phyloP scores from a whole-genome alignment of 495 filamentous ascomycete genomes.

The Annulohypoxylon bovei region DNA sequence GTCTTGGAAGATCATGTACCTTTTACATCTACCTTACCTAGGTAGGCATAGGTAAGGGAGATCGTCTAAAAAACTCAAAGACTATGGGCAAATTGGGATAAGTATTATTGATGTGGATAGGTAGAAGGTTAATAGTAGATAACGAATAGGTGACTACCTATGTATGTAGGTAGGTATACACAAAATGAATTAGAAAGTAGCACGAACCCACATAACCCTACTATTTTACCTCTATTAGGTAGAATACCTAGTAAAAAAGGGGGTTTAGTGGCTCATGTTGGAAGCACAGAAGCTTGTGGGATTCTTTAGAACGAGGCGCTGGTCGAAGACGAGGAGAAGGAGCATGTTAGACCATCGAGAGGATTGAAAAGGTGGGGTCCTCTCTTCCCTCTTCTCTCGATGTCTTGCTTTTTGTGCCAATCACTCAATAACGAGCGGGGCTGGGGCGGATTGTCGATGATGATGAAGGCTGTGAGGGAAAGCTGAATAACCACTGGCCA shows the following conservation, averaged over 20 bases:
- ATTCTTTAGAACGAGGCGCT: conserved; percentile 23
- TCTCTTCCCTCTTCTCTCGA: conserved; percentile 25
- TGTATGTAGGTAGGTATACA: not conserved
- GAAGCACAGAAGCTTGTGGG: conserved; percentile 20
- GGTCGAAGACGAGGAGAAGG: conserved; percentile 21
- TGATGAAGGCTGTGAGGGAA: conserved; percentile 25
- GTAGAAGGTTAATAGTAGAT: not conserved
- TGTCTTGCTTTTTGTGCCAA: conserved; percentile 35
- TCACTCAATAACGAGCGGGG: conserved; percentile 31
- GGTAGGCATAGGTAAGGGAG: conserved; percentile 3
- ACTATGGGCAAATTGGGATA: not conserved
- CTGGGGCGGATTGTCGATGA: conserved; percentile 8
- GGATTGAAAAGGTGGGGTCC: conserved; percentile 38
- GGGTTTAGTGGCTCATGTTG: conserved; percentile 24
- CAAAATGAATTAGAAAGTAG: not conserved
- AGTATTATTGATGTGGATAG: not conserved
- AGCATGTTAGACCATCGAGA: conserved; percentile 35
- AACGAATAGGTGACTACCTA: conserved; percentile 6
- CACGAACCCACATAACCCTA: conserved; percentile 20
- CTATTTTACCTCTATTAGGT: not conserved
- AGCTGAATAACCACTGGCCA: conserved; percentile 26
- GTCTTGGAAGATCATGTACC: conserved; percentile 20
- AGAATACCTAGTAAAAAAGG: not conserved
- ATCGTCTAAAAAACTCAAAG: not conserved
- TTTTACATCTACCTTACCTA: not conserved